A percentile compares a stretch with the other conserved stretches of the same genome.
These are phyloP conservation scores for Saccharomycopsis synnaedendra DNA, from an alignment of 805 yeast genomes.

Conservation along the genomic window DNA sequence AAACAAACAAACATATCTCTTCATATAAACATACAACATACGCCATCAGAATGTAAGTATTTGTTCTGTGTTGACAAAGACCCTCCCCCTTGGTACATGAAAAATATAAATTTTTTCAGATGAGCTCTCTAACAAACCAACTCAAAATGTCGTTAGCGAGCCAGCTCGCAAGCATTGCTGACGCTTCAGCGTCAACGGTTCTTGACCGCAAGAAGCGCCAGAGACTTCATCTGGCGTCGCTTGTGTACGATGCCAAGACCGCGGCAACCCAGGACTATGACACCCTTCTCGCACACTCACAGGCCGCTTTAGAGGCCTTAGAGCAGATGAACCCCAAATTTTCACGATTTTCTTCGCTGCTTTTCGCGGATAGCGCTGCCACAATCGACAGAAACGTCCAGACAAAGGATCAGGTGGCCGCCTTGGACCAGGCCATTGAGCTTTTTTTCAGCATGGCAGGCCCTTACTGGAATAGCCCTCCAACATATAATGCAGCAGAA, in stretches of 20 bases:
- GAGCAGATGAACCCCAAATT: constrained; percentile 67
- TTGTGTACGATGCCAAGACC: constrained; percentile 71
- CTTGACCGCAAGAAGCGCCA: constrained; percentile 81
- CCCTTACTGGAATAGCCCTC: constrained; percentile 45
- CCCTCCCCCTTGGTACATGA: no score
- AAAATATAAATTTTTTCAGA: no score
- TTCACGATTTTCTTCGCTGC: constrained; percentile 50
- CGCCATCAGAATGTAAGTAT: no score
- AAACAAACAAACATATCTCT: no score
- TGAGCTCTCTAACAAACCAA: no score
- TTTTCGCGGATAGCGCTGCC: constrained; percentile 78
- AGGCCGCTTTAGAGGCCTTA: constrained; percentile 68
- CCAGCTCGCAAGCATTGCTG: constrained; percentile 66
- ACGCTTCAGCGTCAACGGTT: constrained; percentile 57
- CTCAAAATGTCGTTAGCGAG: constrained; percentile 48
- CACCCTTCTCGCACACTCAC: constrained; percentile 55
- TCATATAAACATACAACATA: no score
- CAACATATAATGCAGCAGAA: constrained; percentile 76
- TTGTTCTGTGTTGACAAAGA: no score
- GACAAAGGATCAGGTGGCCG: constrained; percentile 63
- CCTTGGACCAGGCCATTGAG: constrained; percentile 62
- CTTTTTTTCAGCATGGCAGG: constrained; percentile 55
- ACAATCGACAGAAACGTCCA: constrained; percentile 75
- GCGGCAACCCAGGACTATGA: constrained; percentile 96
- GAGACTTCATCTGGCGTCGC: constrained; percentile 78